Conservation (phyloP, 2,329 filamentous ascomycete species). For the Aspergillus sp. region DNA sequence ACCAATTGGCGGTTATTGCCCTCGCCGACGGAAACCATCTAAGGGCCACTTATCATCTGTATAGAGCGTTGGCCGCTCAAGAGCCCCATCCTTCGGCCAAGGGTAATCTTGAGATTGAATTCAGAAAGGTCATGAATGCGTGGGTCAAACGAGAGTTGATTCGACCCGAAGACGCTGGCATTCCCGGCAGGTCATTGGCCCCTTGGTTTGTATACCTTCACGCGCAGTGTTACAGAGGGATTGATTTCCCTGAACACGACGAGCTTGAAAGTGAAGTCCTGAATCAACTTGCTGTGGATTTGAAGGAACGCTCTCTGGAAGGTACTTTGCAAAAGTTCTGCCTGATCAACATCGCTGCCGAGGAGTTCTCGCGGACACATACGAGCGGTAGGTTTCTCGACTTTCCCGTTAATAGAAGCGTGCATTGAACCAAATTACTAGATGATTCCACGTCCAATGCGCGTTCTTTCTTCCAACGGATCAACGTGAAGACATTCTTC, state of each 20-base stretch:
- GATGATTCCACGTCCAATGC: slow-evolving; percentile 52
- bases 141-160: slow-evolving; percentile 59
- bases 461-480: slow-evolving; percentile 65
- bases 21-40: slow-evolving; percentile 76
- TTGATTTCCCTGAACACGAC: slow-evolving; percentile 71
- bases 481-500: slow-evolving; percentile 77
- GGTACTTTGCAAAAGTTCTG: slow-evolving; percentile 74
- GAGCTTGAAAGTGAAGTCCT: slow-evolving; percentile 86
- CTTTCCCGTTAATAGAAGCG: slow-evolving; percentile 1
- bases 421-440: slow-evolving; percentile 27
- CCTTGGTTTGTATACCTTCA: slow-evolving; percentile 86
- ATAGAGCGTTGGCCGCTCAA: slow-evolving; percentile 74
- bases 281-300: slow-evolving; percentile 70
- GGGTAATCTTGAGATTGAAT: slow-evolving; percentile 77
- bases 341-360: slow-evolving; percentile 82
- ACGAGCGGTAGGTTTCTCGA: slow-evolving; percentile 54
- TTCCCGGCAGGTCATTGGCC: slow-evolving; percentile 61
- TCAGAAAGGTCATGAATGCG: slow-evolving; percentile 63
- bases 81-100: slow-evolving; percentile 73
- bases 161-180: slow-evolving; percentile 51
- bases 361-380: slow-evolving; percentile 67
- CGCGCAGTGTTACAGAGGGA: slow-evolving; percentile 77
- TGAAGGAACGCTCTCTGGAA: slow-evolving; percentile 68
- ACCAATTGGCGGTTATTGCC: slow-evolving; percentile 87
- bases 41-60: slow-evolving; percentile 84